Base-by-base conservation (phyloP, 139 green algal species). In the Volvox africanus region DNA sequence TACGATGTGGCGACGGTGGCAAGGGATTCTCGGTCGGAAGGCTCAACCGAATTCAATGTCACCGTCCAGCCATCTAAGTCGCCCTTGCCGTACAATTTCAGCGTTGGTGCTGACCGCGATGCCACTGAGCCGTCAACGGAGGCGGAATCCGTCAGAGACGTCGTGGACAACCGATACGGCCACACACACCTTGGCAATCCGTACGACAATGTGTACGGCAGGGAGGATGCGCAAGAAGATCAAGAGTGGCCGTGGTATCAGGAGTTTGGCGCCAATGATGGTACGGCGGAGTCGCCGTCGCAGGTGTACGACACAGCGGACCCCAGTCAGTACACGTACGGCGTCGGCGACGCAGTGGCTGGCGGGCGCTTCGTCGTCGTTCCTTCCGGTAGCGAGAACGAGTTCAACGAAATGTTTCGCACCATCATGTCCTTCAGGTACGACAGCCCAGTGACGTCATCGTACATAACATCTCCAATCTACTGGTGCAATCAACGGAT, bases 351-450 rank as follows among this genome's bases (percentile, higher is more conserved):
- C 19, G 69, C 6, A 44, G 84, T 17, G 19, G 14, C 36, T 24
- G 83, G 83, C 67, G 84, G 84, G 84, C 68, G 69, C 3, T 89
- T 89, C 84, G 84, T 89, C 37, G 44, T 32, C 17, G 69, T 89
- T 32, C 84, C 84, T 32, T 44, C 28, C 22, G 84, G 84, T 17
- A 69, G 81, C 37, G 84, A 89, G 44, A 9, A 55, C 68, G 84
- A 89, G 69, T 82, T 82, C 69, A 20, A 69, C 0, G 37, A 89
- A n/a, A 89, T 89, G 84, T 89, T 89, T 19, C 18, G 24, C 17
- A 73, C 37, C 37, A 89, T 89, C 67, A 82, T 71, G 37, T 50
- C 84, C 28, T 89, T 89, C 84, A 89, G 24, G 81, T 87, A 73
- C 65, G 65, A 73, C 21, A 30, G 12, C 9, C 5, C 44, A 9